phyloP scores from a whole-genome alignment of 345 rosid species.

The Eucalyptus paniculata region DNA sequence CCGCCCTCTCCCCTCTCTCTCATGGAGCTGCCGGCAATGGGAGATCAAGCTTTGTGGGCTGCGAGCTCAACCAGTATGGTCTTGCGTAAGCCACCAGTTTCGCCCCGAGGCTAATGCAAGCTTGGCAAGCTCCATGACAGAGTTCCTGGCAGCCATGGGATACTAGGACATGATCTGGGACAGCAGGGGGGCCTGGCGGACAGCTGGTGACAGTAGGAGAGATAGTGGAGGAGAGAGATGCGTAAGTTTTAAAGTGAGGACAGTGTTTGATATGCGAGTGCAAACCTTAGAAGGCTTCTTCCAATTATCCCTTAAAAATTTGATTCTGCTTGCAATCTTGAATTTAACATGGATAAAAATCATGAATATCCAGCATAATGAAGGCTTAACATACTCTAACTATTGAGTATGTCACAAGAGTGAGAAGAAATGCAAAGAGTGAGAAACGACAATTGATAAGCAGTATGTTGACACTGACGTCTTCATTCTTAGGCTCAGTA shows the following conservation, averaged over 20 bases:
- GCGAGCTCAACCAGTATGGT: no score
- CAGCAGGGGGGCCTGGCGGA: background rate
- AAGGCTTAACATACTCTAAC: background rate
- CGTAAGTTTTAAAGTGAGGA: background rate
- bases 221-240: background rate
- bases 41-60: background rate
- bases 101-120: background rate
- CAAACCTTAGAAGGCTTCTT: background rate
- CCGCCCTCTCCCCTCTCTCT: background rate
- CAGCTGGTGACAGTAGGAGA: background rate
- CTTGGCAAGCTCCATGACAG: background rate
- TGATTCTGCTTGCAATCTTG: background rate
- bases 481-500: background rate
- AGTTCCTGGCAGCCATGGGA: background rate
- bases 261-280: background rate
- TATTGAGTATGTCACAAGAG: background rate
- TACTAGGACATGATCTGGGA: background rate
- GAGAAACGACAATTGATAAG: background rate
- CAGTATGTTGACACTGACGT: background rate
- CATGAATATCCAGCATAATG: background rate
- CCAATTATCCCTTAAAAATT: background rate
- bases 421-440: background rate
- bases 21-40: background rate
- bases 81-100: background rate
- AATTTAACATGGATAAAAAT: background rate